Percentiles rank a stretch among this genome's conserved stretches.
Conservation (phyloP, 768 basidiomycete species). For the Lactarius psammicola region DNA sequence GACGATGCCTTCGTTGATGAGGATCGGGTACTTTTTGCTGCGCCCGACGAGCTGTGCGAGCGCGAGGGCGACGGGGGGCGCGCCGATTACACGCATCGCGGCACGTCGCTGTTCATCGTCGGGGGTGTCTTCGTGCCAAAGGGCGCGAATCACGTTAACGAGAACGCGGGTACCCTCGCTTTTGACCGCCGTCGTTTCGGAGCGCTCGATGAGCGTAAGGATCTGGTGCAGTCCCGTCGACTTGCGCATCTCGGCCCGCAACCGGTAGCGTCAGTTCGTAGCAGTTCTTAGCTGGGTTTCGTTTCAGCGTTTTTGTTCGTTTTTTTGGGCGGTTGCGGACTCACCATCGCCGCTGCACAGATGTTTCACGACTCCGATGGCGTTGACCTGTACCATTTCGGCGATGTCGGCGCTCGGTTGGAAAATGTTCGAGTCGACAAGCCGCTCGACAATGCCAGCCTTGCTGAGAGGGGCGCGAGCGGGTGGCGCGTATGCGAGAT, state of each 20-base stretch:
- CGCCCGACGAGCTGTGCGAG: constrained; percentile 71
- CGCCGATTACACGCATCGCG: constrained; percentile 53
- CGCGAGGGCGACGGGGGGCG: constrained; percentile 53
- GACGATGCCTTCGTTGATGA: constrained; percentile 88
- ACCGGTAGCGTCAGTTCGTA: constrained; percentile 51
- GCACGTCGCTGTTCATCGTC: constrained; percentile 50
- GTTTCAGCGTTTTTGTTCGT: constrained; percentile 5
- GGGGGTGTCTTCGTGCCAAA: constrained; percentile 59
- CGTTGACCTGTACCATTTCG: constrained; percentile 82
- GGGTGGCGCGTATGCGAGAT: constrained; percentile 63
- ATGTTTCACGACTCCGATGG: constrained; percentile 87
- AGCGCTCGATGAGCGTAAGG: constrained; percentile 69
- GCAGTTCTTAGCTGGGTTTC: constrained; percentile 45
- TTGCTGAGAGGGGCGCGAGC: constrained; percentile 62
- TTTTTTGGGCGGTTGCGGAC: constrained; percentile 29
- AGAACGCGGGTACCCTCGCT: constrained; percentile 89
- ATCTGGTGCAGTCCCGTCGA: constrained; percentile 63
- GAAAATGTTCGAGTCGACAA: constrained; percentile 67
- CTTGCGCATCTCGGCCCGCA: constrained; percentile 32
- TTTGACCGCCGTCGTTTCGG: constrained; percentile 77
- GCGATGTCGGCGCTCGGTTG: constrained; percentile 74
- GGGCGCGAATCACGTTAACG: constrained; percentile 78
- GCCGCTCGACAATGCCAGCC: constrained; percentile 59
- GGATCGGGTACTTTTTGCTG: constrained; percentile 75
- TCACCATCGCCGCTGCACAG: constrained; percentile 75